Base-by-base conservation (phyloP, 2,329 filamentous ascomycete genomes). In the Talaromyces sp. region DNA sequence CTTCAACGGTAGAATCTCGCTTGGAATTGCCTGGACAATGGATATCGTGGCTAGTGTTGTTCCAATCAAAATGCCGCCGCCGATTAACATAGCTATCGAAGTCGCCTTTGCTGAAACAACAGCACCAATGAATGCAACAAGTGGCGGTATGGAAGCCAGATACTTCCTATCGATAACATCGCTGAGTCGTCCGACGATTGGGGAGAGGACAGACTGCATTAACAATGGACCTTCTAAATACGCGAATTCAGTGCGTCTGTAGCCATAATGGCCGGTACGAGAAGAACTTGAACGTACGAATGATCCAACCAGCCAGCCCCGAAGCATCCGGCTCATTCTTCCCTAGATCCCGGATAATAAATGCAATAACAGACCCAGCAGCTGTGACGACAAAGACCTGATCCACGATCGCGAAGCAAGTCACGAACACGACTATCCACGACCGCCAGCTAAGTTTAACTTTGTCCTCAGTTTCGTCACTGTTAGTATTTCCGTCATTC, bases 341-440 rank as follows among this genome's bases (percentile, higher is more conserved):
- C 1, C 59, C 59, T 22, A 61, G 13, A 57, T 61, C 59, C 22
- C 59, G 59, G 28, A 61, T n/a, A 19, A 61, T 61, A 36, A 61
- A 57, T 4, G 59, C 59, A 13, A 61, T 49, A n/a, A 61, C 59
- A 7, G 59, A 61, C 0, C 59, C 59, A 52, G 59, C 59, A 30
- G 54, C 59, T n/a, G 59, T 61, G 4, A 61, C 59, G 42, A 61
- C 54, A n/a, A 61, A 61, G 42, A 61, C 59, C 22, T 61, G 59
- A 17, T 53, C 54, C 22, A 61, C 59, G 33, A 61, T 61, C 28
- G 59, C 59, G 42, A 57, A 61, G 19, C 53, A 61, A 19, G 59
- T 49, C 33, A 57, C 54, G 11, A 61, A 42, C 2, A 61, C 59
- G 17, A 61, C 42, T 19, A 60, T 39, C 59, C 59, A 60, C 15